Percentiles rank a stretch among this genome's conserved stretches.
Evolutionary conservation across 169 alveolate genomes (phyloP).

Genomic region (Eimeria falciformis): DNA sequence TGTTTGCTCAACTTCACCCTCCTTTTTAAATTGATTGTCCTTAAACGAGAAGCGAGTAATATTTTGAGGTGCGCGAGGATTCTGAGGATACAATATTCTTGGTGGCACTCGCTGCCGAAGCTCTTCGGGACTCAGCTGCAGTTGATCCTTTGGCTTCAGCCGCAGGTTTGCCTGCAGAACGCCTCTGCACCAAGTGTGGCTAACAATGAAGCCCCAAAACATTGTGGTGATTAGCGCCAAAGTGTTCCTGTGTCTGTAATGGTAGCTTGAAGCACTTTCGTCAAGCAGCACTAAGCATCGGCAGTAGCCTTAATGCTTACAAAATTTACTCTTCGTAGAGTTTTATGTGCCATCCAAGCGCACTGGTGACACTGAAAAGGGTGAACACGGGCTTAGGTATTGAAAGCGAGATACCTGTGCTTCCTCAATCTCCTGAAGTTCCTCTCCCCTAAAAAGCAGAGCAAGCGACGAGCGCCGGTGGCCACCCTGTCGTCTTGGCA

Average conservation of each 20-base stretch:
- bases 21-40: conserved; percentile 86
- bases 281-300: no score
- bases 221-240: no score
- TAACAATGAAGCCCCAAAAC: no score
- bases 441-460: conserved; percentile 59
- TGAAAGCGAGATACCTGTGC: conserved; percentile 22
- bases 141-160: conserved; percentile 78
- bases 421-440: conserved; percentile 49
- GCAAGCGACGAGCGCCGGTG: conserved; percentile 59
- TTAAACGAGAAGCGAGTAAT: conserved; percentile 87
- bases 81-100: conserved; percentile 86
- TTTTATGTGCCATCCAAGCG: no score
- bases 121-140: conserved; percentile 81
- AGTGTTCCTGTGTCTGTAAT: no score
- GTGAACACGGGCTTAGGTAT: not conserved
- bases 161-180: conserved; percentile 62
- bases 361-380: no score
- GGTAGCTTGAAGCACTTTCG: no score
- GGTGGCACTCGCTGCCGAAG: conserved; percentile 86
- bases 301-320: no score
- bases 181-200: not conserved
- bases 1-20: conserved; percentile 89
- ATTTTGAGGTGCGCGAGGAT: conserved; percentile 92
- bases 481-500: conserved; percentile 52
- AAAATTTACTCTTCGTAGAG: no score